Evolutionary conservation across 257 asterid genomes (phyloP).

Genomic region (Primulina tabacum): DNA sequence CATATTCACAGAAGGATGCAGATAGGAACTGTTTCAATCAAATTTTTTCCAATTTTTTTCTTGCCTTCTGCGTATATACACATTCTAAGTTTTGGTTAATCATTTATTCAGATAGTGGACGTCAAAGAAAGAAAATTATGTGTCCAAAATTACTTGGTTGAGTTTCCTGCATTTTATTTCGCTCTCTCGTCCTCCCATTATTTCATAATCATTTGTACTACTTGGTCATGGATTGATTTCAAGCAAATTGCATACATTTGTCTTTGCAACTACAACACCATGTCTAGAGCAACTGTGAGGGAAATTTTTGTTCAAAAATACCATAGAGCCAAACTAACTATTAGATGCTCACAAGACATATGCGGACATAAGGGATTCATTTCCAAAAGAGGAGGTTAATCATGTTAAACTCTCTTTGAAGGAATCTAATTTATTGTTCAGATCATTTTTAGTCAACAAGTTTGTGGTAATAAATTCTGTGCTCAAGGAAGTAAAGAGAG

Average conservation of each 20-base stretch:
- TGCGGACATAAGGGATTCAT: background rate
- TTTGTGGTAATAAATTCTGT: background rate
- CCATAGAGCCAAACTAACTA: background rate
- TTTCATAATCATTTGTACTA: background rate
- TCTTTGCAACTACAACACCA: conserved; percentile 11
- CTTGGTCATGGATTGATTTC: background rate
- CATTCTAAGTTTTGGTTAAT: conserved; percentile 8
- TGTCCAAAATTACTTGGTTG: background rate
- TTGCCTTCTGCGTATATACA: background rate
- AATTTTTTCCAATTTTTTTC: conserved; percentile 15
- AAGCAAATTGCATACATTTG: conserved; percentile 14
- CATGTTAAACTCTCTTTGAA: background rate
- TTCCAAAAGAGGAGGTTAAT: background rate
- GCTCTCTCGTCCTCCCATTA: background rate
- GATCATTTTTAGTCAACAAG: conserved; percentile 9
- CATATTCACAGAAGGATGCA: conserved; percentile 11
- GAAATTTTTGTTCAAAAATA: conserved; percentile 1
- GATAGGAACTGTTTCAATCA: background rate
- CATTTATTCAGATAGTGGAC: background rate
- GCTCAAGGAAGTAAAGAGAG: conserved; percentile 11
- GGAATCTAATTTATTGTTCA: conserved; percentile 12
- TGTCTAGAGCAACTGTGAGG: background rate
- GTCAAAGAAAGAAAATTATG: background rate
- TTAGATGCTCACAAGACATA: background rate
- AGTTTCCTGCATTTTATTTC: conserved; percentile 2